These are phyloP conservation scores for Aspergillus unguis DNA, from an alignment of 2,329 filamentous ascomycete genomes.

Conservation along the genomic window DNA sequence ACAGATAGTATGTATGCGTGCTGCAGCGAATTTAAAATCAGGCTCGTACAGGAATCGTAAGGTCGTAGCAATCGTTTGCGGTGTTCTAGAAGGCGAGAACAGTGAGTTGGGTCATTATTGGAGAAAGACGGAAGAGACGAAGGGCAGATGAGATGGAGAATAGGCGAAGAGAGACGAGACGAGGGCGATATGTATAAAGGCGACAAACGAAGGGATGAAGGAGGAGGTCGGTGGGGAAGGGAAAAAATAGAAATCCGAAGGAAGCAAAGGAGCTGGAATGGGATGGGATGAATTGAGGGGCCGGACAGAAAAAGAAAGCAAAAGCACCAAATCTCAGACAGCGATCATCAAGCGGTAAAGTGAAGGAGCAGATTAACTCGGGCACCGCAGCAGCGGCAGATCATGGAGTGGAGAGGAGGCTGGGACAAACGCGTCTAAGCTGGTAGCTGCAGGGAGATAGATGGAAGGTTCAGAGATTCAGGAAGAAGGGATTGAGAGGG, in stretches of 20 bases:
- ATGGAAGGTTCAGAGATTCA: too few relatives aligned
- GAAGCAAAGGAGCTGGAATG: constrained; percentile 18
- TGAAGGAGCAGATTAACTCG: constrained; percentile 6
- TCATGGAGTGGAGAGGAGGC: constrained; percentile 28
- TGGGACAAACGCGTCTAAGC: constrained; percentile 1
- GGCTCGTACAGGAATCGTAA: constrained; percentile 20
- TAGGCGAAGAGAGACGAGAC: constrained; percentile 9
- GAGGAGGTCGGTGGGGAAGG: constrained; percentile 15
- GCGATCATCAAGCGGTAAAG: too few relatives aligned
- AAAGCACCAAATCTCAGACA: constrained; percentile 1
- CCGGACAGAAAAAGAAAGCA: neutral
- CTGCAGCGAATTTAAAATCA: constrained; percentile 15
- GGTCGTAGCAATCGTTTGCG: constrained; percentile 32
- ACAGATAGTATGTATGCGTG: constrained; percentile 12
- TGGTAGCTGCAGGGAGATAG: too few relatives aligned
- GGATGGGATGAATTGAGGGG: constrained; percentile 14
- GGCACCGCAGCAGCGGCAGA: constrained; percentile 20
- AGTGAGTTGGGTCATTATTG: constrained; percentile 18
- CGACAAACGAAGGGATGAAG: constrained; percentile 25
- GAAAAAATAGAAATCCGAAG: constrained; percentile 24
- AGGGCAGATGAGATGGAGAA: constrained; percentile 9
- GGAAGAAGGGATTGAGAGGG: too few relatives aligned
- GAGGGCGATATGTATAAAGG: constrained; percentile 22
- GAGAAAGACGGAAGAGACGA: constrained; percentile 12
- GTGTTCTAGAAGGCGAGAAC: constrained; percentile 16